A percentile compares a stretch with the other conserved stretches of the same genome.
Evolutionary conservation across 1,284 basidiomycete genomes (phyloP).

Genomic region (Trichosporon inkin): DNA sequence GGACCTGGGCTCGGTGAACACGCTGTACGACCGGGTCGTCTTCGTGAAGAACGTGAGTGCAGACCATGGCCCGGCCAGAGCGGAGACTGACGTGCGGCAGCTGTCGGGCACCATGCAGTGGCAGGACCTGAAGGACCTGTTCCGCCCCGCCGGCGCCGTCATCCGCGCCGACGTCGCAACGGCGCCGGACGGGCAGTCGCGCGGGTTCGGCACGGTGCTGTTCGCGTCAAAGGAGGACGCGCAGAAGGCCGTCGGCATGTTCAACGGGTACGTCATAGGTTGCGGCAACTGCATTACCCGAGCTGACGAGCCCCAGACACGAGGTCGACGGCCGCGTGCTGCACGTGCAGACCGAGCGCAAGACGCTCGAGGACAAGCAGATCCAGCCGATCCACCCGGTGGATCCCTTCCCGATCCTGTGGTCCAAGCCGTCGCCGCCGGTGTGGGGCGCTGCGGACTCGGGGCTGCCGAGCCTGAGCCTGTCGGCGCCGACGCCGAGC

Average conservation of each 20-base stretch:
- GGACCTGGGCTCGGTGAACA: slow-evolving; percentile 40
- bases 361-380: slow-evolving; percentile 26
- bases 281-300: too few species aligned
- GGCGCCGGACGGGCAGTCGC: slow-evolving; percentile 75
- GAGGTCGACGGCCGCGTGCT: slow-evolving; percentile 45
- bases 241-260: slow-evolving; percentile 74
- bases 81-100: slow-evolving; percentile 54
- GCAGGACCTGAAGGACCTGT: slow-evolving; percentile 94
- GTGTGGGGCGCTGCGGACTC: slow-evolving; percentile 11
- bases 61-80: too few species aligned
- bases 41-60: slow-evolving; percentile 61
- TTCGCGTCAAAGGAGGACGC: slow-evolving; percentile 82
- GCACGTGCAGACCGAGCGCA: slow-evolving; percentile 43
- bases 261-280: slow-evolving; percentile 80
- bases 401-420: slow-evolving; percentile 20
- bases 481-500: background rate
- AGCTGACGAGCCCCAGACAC: slow-evolving; percentile 22
- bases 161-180: slow-evolving; percentile 83
- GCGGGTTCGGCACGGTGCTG: slow-evolving; percentile 82
- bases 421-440: slow-evolving; percentile 10
- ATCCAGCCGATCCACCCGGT: slow-evolving; percentile 22
- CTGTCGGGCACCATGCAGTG: slow-evolving; percentile 95
- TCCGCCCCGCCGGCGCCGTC: slow-evolving; percentile 80
- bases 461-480: background rate
- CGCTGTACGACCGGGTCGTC: slow-evolving; percentile 55